phyloP scores from a whole-genome alignment of 2,329 filamentous ascomycete species.

The Aspergillus jensenii region DNA sequence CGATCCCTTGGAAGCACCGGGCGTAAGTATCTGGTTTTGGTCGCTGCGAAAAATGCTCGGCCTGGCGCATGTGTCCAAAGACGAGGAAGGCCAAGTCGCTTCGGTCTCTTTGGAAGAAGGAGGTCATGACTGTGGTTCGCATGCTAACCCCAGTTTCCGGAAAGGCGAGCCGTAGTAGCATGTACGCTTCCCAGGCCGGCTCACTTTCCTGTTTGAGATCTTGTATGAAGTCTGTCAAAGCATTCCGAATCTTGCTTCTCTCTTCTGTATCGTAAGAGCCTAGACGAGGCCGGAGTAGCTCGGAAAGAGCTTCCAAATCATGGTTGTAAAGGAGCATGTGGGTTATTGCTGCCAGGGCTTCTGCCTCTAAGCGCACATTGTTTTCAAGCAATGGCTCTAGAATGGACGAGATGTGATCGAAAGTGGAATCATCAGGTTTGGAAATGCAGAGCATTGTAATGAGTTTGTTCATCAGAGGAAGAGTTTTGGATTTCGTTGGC shows the following conservation, averaged over 20 bases:
- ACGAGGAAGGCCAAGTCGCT: conserved; percentile 83
- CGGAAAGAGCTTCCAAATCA: conserved; percentile 75
- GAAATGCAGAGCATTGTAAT: conserved; percentile 66
- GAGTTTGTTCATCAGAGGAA: conserved; percentile 68
- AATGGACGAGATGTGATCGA: conserved; percentile 70
- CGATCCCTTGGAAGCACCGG: conserved; percentile 73
- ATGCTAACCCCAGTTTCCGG: conserved; percentile 62
- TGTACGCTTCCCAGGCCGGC: conserved; percentile 62
- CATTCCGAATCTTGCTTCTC: conserved; percentile 63
- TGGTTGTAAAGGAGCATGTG: conserved; percentile 72
- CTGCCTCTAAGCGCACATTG: conserved; percentile 67
- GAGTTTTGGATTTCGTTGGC: conserved; percentile 57
- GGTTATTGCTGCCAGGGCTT: conserved; percentile 73
- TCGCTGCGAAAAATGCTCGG: conserved; percentile 61
- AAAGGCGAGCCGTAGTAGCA: conserved; percentile 59
- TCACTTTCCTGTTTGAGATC: conserved; percentile 62
- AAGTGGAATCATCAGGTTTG: conserved; percentile 55
- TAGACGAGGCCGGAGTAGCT: conserved; percentile 71
- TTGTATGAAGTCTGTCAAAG: conserved; percentile 67
- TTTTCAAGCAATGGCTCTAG: conserved; percentile 71
- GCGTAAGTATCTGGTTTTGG: conserved; percentile 76
- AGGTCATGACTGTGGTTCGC: conserved; percentile 73
- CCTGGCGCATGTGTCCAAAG: conserved; percentile 91
- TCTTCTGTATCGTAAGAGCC: conserved; percentile 52
- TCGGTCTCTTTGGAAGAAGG: conserved; percentile 74